Evolutionary conservation across 805 yeast species (phyloP), one percentile per base, ranked within the genome.

Genomic region (Komagataella pseudopastoris): DNA sequence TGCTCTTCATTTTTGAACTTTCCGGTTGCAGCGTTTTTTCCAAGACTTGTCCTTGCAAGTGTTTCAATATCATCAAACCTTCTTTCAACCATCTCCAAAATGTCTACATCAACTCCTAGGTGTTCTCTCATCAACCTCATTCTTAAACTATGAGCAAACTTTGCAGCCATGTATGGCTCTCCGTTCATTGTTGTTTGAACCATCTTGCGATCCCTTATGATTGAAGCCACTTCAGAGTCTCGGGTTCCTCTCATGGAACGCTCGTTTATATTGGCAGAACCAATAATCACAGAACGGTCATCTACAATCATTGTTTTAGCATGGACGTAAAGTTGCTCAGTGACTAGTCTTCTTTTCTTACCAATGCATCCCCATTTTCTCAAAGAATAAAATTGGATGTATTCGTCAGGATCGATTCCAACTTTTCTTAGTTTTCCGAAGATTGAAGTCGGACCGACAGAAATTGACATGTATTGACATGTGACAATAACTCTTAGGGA

Each of bases 311-410:
- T 76, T 6, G 84, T 77, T 63, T 93, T 93, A 0, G 96, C 96
- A 65, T 93, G 99, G 43, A 93, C 85, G 62, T 93, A 93, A 47
- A 93, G 73, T 62, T 90, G 96, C 60, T 93, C 99, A 2, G 96
- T 88, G 2, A 84, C 88, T 47, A 93, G 63, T 22, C 77, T 78
- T 52, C 83, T 75, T 50, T 78, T 71, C 1, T 83, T 82, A 1
- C 98, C 96, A 58, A 93, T 79, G 57, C 83, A 78, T 7, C 96
- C 96, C 99, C 99, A 93, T 65, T 93, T 90, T 60, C 99, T 74
- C 60, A 93, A 71, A 0, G 97, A 89, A 61, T 78, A 91, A 65
- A 93, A 93, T 52, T 87, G 95, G 53, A 93, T 88, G 61, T 93
- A 89, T 54, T 91, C 88, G 51, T 85, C 86, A 2, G 99, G 97